These are phyloP conservation scores for Fusarium metavorans DNA, from an alignment of 2,329 filamentous ascomycete species.

Conservation along the genomic window DNA sequence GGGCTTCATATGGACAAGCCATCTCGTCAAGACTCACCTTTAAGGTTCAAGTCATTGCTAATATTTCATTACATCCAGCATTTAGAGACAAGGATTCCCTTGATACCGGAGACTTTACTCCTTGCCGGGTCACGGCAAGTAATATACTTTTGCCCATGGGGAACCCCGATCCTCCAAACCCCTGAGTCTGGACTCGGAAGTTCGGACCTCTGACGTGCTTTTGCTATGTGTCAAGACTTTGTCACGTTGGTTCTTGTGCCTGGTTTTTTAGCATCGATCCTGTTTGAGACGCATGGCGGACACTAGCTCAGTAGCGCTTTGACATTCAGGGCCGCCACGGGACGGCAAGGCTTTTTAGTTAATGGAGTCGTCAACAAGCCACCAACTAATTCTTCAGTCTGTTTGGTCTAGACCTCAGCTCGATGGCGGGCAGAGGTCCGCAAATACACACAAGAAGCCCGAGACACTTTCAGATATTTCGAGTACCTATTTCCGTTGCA, in stretches of 20 bases:
- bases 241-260: neutral
- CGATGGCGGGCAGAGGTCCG: neutral
- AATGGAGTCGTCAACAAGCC: neutral
- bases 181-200: neutral
- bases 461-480: neutral
- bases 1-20: neutral
- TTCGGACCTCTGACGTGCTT: neutral
- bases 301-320: neutral
- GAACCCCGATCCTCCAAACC: neutral
- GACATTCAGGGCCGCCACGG: neutral
- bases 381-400: neutral
- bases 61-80: neutral
- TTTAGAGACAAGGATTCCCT: neutral
- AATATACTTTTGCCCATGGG: neutral
- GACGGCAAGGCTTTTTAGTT: neutral
- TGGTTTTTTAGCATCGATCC: neutral
- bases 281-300: neutral
- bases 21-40: accelerated
- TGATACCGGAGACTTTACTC: neutral
- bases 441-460: neutral
- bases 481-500: neutral
- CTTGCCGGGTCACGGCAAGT: neutral
- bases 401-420: neutral
- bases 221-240: neutral
- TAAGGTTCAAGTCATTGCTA: neutral